Base-by-base conservation (phyloP, 139 green algal species). In the Tetratostichococcus sp. region DNA sequence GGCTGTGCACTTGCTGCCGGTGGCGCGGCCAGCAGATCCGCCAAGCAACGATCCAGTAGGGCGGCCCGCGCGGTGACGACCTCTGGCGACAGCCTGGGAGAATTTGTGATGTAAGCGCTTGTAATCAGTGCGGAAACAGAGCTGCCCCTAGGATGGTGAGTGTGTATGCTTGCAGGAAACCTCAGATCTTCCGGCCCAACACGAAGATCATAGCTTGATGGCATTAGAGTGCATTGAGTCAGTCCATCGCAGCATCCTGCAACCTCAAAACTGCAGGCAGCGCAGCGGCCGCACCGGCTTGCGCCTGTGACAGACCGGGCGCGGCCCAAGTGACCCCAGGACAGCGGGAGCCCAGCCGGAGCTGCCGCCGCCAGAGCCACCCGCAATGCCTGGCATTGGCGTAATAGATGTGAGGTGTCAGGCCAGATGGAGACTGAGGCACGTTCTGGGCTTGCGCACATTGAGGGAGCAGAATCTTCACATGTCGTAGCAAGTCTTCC, bases 251-350 rank as follows among this genome's bases (percentile, higher is more conserved):
- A 6, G 30, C 5, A 32, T 32, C 5, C 62, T 50, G 4, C 26
- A 68, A 4, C n/a, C 16, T 11, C 26, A 19, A 33, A 34, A 21
- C 28, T 68, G 4, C 22, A 39, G 43, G 28, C 1, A 8, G 50
- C 14, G 21, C 11, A 32, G 35, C 4, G 32, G 69, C 43, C 39
- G 23, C 70, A 68, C 70, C 70, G 67, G 70, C 33, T 31, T 11
- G 25, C 39, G 70, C 70, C 70, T 28, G 70, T 75, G 43, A 75
- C 43, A 31, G 70, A 75, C 30, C 70, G 70, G 3, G 70, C 70
- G 19, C 34, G 62, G 70, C 43, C 43, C 30, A 75, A 4, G 43
- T 75, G 23, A 22, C 4, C 11, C 70, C 70, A 75, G 3, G 34
- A 67, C 3, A 25, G 16, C 11, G 70, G 70, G 43, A 75, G 70